These are phyloP conservation scores for Naganishia onofrii DNA, from an alignment of 768 basidiomycete genomes.

Conservation along the genomic window DNA sequence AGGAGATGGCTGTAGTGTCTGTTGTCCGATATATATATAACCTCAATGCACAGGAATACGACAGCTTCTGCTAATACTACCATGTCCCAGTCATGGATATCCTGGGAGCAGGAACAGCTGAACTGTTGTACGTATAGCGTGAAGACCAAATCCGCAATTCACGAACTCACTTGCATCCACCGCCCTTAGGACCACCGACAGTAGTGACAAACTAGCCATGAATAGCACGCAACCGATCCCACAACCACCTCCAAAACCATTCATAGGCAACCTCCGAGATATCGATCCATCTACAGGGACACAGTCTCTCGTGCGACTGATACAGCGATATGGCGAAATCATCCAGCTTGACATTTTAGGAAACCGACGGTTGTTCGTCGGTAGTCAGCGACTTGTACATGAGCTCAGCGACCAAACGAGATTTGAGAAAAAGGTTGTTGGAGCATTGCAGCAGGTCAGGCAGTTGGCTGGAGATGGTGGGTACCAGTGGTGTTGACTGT, in stretches of 20 bases:
- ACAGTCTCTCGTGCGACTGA: slow-evolving; percentile 27
- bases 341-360: slow-evolving; percentile 51
- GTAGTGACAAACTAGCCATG: not conserved
- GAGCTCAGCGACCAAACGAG: slow-evolving; percentile 56
- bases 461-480: slow-evolving; percentile 55
- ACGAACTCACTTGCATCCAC: no score
- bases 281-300: slow-evolving; percentile 34
- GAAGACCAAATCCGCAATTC: no score
- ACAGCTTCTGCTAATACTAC: no score
- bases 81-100: no score
- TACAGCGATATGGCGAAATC: slow-evolving; percentile 48
- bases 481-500: slow-evolving; percentile 47
- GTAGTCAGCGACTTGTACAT: slow-evolving; percentile 53
- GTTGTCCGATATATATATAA: no score
- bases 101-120: no score
- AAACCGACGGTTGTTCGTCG: slow-evolving; percentile 40
- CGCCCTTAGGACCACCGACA: not conserved
- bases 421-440: slow-evolving; percentile 55
- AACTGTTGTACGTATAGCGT: no score
- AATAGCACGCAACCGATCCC: slow-evolving; percentile 53
- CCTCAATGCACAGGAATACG: no score
- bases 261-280: slow-evolving; percentile 54
- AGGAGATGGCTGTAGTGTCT: no score
- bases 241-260: slow-evolving; percentile 55
- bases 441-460: slow-evolving; percentile 52